Evolutionary conservation across 2,329 filamentous ascomycete species (phyloP).

Genomic region (Cladosporium cucumerinum): DNA sequence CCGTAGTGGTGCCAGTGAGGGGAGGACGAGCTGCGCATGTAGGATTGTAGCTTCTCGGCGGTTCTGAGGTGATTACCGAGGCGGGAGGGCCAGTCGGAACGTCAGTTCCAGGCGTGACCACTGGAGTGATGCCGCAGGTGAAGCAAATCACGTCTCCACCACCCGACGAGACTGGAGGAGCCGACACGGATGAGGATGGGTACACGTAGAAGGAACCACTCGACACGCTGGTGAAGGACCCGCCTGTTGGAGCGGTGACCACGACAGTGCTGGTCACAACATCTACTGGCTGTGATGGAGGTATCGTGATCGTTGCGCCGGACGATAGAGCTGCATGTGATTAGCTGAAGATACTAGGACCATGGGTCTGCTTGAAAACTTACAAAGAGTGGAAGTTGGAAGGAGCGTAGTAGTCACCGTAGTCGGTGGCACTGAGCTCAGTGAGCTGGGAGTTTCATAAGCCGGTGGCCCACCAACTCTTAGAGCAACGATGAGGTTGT

Average conservation of each 20-base stretch:
- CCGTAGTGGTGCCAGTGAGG: conserved; percentile 29
- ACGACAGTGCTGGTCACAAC: conserved; percentile 16
- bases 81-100: conserved; percentile 2
- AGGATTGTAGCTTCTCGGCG: conserved; percentile 5
- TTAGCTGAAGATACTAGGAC: not conserved
- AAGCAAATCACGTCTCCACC: conserved; percentile 25
- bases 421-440: not conserved
- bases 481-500: conserved; percentile 19
- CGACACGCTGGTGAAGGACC: conserved; percentile 21
- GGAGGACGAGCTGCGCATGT: conserved; percentile 19
- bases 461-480: conserved; percentile 2
- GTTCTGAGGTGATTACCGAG: not conserved
- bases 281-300: not conserved
- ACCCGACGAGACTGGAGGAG: not conserved
- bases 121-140: conserved; percentile 30
- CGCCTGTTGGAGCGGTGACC: conserved; percentile 20
- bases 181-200: conserved; percentile 19
- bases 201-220: conserved; percentile 25
- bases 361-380: not conserved
- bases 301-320: conserved; percentile 20
- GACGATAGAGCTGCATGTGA: conserved; percentile 15
- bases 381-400: conserved; percentile 7
- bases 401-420: conserved; percentile 11
- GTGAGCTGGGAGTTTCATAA: not conserved
- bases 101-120: conserved; percentile 19